Evolutionary conservation across 2,329 filamentous ascomycete species (phyloP).

Genomic region (Neospermospora avenae): DNA sequence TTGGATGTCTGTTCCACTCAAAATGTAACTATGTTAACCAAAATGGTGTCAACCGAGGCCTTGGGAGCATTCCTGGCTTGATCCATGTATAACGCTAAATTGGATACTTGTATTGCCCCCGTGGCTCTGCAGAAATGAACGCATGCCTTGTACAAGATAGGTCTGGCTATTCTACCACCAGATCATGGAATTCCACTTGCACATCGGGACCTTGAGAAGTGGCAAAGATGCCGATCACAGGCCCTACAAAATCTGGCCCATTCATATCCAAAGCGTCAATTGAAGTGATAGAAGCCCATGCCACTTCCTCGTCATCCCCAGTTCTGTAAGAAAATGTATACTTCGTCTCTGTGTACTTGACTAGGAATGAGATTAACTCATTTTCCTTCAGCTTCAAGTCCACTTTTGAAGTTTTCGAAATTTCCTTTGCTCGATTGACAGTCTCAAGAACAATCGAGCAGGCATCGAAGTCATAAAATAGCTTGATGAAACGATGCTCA

Average conservation of each 20-base stretch:
- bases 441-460: not conserved
- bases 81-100: not conserved
- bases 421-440: slow-evolving; percentile 1
- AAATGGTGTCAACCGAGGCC: no score
- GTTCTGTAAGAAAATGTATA: slow-evolving; percentile 7
- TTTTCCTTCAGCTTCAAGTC: not conserved
- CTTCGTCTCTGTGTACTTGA: slow-evolving; percentile 5
- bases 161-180: not conserved
- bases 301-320: not conserved
- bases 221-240: slow-evolving; percentile 36
- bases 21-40: no score
- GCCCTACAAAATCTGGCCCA: slow-evolving; percentile 36
- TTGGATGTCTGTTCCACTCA: no score
- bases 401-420: not conserved
- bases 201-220: not conserved
- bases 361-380: not conserved
- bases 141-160: not conserved
- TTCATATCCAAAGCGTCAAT: slow-evolving; percentile 34
- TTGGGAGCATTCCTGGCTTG: no score
- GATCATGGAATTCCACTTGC: not conserved
- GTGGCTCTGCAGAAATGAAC: not conserved
- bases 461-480: slow-evolving; percentile 3
- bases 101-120: no score
- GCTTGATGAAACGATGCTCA: slow-evolving; percentile 5
- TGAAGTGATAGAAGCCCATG: slow-evolving; percentile 17